A percentile compares a stretch with the other conserved stretches of the same genome.
These are phyloP conservation scores for Daldinia caldariorum DNA, from an alignment of 495 filamentous ascomycete genomes.

Conservation along the genomic window DNA sequence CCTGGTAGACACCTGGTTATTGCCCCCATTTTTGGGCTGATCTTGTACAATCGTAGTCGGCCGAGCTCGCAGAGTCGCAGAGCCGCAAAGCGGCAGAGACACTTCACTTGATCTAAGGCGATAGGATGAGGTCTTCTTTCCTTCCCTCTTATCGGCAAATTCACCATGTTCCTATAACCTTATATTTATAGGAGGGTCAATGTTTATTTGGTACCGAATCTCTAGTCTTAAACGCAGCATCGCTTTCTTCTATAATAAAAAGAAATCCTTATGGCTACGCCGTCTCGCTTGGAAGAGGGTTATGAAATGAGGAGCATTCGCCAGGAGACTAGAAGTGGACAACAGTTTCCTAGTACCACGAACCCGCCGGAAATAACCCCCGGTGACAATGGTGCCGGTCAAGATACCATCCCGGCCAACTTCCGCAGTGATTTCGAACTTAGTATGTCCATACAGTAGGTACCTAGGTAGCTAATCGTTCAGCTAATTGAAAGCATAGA, in stretches of 20 bases:
- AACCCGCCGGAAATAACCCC: background rate
- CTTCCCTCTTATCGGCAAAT: background rate
- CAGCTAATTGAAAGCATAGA: constrained; percentile 1
- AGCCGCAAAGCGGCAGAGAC: background rate
- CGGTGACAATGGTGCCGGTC: background rate
- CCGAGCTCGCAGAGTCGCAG: constrained; percentile 19
- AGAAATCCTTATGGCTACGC: constrained; percentile 11
- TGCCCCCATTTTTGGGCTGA: background rate
- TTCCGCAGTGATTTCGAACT: constrained; percentile 11
- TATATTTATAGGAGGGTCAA: background rate
- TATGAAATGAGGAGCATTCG: constrained; percentile 2
- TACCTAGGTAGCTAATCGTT: background rate
- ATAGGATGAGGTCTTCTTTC: background rate
- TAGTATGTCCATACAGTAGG: constrained; percentile 4
- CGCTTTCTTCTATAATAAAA: background rate
- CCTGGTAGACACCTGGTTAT: no score
- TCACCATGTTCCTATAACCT: background rate
- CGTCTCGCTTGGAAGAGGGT: constrained; percentile 19
- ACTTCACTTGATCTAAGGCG: background rate
- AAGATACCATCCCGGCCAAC: background rate
- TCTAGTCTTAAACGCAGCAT: background rate
- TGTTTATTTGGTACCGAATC: background rate
- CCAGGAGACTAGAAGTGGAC: background rate
- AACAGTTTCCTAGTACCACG: background rate
- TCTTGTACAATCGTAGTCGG: background rate